These are phyloP conservation scores for Acer negundo DNA, from an alignment of 345 rosid genomes.

Conservation along the genomic window DNA sequence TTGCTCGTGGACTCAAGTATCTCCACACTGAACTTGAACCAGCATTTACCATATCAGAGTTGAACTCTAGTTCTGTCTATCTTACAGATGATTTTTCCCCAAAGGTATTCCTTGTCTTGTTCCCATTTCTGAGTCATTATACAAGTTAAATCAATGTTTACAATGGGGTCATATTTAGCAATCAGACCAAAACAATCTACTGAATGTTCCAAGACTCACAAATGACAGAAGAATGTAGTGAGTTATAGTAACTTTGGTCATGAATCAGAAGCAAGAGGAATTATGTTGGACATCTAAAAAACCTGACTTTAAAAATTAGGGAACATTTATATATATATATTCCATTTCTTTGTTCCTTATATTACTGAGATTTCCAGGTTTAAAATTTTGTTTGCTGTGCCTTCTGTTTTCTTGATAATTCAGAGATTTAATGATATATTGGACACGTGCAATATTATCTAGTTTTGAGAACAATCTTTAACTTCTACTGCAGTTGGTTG, in stretches of 20 bases:
- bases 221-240: background rate
- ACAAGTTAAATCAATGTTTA: background rate
- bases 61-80: constrained; percentile 88
- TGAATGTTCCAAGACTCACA: background rate
- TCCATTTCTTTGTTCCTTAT: background rate
- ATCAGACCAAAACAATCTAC: background rate
- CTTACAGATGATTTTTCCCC: constrained; percentile 96
- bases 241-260: background rate
- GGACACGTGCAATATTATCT: background rate
- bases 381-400: background rate
- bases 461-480: background rate
- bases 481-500: constrained; percentile 70
- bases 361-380: background rate
- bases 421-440: background rate
- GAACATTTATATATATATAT: background rate
- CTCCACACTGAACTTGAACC: constrained; percentile 89
- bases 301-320: background rate
- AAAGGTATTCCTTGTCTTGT: constrained; percentile 49
- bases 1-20: constrained; percentile 86
- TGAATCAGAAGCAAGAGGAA: background rate
- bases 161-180: constrained; percentile 4
- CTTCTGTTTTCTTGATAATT: background rate
- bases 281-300: background rate
- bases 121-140: background rate
- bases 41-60: constrained; percentile 87